Evolutionary conservation across 2,329 filamentous ascomycete species (phyloP).

Genomic region (Colletotrichum sansevieriae): DNA sequence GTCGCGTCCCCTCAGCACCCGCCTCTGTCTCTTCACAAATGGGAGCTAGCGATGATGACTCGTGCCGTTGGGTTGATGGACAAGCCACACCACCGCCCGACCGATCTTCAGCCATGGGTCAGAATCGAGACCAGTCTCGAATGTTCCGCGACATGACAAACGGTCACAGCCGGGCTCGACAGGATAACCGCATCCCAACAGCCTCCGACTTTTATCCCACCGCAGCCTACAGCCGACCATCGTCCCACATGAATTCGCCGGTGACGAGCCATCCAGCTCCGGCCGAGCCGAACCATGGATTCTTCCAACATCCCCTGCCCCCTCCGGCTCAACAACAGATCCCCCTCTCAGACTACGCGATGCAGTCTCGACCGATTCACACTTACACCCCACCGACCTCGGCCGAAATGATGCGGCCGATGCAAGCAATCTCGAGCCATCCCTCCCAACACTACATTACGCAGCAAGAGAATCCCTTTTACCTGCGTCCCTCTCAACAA

Average conservation of each 20-base stretch:
- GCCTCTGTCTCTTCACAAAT: constrained; percentile 35
- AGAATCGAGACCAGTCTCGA: constrained; percentile 38
- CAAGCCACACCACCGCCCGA: constrained; percentile 37
- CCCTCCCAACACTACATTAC: constrained; percentile 36
- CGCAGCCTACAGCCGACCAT: constrained; percentile 32
- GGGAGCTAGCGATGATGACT: constrained; percentile 27
- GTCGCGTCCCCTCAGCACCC: constrained; percentile 31
- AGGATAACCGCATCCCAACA: constrained; percentile 14
- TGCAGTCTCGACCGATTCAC: constrained; percentile 33
- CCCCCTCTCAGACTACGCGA: constrained; percentile 28
- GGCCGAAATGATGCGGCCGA: constrained; percentile 37
- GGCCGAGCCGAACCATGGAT: constrained; percentile 19
- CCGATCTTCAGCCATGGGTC: constrained; percentile 29
- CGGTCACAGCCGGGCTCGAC: constrained; percentile 19
- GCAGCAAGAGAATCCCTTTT: constrained; percentile 33
- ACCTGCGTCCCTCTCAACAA: constrained; percentile 27
- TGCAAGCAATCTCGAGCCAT: constrained; percentile 28
- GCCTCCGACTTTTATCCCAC: constrained; percentile 30
- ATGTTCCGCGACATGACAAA: constrained; percentile 32
- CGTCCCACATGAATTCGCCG: constrained; percentile 33
- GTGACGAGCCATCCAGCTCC: constrained; percentile 28
- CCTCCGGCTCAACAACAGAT: constrained; percentile 25
- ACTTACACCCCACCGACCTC: constrained; percentile 32
- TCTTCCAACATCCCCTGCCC: constrained; percentile 34
- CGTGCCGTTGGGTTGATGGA: constrained; percentile 38